Evolutionary conservation across 345 rosid species (phyloP), one percentile per base, ranked within the genome.

Genomic region (Balakata baccata): DNA sequence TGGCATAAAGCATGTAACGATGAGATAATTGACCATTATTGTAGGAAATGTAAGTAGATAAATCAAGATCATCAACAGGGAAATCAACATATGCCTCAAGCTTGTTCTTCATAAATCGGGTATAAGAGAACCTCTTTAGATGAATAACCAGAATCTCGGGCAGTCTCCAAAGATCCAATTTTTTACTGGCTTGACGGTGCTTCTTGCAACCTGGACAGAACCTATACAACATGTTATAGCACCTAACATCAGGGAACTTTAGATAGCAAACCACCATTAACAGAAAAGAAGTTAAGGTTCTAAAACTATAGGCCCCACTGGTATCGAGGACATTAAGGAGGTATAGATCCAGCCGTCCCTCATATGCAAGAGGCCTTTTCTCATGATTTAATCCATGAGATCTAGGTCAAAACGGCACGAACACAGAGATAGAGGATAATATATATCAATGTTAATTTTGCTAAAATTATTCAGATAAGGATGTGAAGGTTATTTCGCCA

Each of bases 131-230:
- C 82, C 99, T 87, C 81, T 95, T 95, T 52, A 95, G 81, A 87
- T 95, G 99, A 82, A 92, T 87, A 61, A 95, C 96, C 61, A 95
- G 84, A 80, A 92, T 91, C 86, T 92, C 91, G 18, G 99, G 99
- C 75, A 92, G 78, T 79, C 99, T 91, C 99, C 99, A 92, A 43
- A 92, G 97, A 80, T 95, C 98, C 77, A 95, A 85, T 79, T 91
- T 95, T 83, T 95, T 95, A 77, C 88, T 84, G 57, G 99, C 99
- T 84, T 95, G 99, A 23, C 84, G 79, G 74, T 91, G 98, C 75
- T 86, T 82, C 81, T 95, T 92, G 89, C 99, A 95, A 74, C 86
- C 69, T 69, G 98, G 98, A 85, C 99, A 93, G 74, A 86, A 93
- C 99, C 98, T 95, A 82, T 59, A 70, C 61, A 34, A 76, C 50